Percentiles rank a stretch among this genome's conserved stretches.
These are phyloP conservation scores for Starmera quercuum DNA, from an alignment of 805 yeast species.

Conservation along the genomic window DNA sequence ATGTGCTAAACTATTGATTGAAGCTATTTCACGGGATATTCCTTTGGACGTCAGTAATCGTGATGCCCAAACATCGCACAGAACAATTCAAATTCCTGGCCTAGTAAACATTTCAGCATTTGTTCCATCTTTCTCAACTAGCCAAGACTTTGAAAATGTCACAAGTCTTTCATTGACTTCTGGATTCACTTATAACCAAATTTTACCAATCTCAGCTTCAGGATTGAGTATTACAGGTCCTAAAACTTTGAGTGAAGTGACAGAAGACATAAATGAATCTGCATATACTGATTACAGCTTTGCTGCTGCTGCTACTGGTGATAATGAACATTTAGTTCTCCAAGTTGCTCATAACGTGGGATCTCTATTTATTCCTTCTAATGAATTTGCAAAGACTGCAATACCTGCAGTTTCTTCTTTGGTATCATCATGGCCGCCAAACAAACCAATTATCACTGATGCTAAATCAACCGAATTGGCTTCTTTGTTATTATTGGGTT, in stretches of 20 bases:
- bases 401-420: constrained; percentile 77
- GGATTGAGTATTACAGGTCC: constrained; percentile 62
- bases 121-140: constrained; percentile 55
- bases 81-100: constrained; percentile 79
- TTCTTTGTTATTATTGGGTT: constrained; percentile 82
- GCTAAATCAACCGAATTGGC: constrained; percentile 90
- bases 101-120: constrained; percentile 75
- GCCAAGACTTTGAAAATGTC: constrained; percentile 53
- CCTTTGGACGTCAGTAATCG: constrained; percentile 61
- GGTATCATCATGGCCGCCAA: constrained; percentile 75
- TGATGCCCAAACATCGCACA: constrained; percentile 89
- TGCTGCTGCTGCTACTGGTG: constrained; percentile 73
- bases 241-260: constrained; percentile 57
- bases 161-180: constrained; percentile 68
- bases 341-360: constrained; percentile 63
- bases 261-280: constrained; percentile 40
- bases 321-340: constrained; percentile 54
- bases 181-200: constrained; percentile 83
- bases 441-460: constrained; percentile 84
- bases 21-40: constrained; percentile 74
- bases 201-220: constrained; percentile 62
- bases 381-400: constrained; percentile 53
- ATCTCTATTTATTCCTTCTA: constrained; percentile 75
- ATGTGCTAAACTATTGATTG: constrained; percentile 91
- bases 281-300: constrained; percentile 79